Conservation (phyloP, 352 stramenopile species). For the Phytophthora vignae region DNA sequence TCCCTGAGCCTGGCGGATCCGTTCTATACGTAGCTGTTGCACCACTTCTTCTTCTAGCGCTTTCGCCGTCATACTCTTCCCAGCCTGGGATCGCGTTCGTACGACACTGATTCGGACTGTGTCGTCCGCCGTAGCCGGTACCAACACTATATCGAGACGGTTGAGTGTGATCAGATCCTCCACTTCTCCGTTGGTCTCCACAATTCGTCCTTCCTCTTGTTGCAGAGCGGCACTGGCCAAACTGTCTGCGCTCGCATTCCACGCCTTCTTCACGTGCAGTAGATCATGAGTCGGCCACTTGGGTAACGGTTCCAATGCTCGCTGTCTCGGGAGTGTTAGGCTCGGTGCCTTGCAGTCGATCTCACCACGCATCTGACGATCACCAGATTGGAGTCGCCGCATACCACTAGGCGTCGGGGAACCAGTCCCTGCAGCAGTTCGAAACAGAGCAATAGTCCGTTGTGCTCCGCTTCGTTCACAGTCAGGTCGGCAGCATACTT, state of each 20-base stretch:
- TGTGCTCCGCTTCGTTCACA: slow-evolving; percentile 35
- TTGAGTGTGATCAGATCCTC: too few species aligned
- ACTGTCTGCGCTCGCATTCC: slow-evolving; percentile 3
- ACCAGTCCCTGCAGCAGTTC: neutral
- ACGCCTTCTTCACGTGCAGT: neutral
- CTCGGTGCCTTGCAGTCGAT: slow-evolving; percentile 4
- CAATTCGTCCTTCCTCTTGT: neutral
- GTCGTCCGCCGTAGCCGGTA: neutral
- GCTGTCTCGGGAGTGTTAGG: neutral
- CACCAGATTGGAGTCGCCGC: slow-evolving; percentile 4
- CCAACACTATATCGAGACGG: neutral
- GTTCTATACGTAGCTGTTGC: neutral
- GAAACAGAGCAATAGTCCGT: neutral
- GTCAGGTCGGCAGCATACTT: slow-evolving; percentile 1
- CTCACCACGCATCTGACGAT: slow-evolving; percentile 11
- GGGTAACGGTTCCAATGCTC: neutral
- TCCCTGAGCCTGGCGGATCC: neutral
- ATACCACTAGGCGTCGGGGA: neutral
- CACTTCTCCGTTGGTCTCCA: too few species aligned
- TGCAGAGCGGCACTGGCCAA: neutral
- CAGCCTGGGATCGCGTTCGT: too few species aligned
- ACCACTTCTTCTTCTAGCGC: neutral
- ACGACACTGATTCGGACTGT: too few species aligned
- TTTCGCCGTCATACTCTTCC: neutral
- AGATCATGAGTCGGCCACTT: neutral